These are phyloP conservation scores for Nannochloropsis gaditana DNA, from an alignment of 108 stramenopile species.

Conservation along the genomic window DNA sequence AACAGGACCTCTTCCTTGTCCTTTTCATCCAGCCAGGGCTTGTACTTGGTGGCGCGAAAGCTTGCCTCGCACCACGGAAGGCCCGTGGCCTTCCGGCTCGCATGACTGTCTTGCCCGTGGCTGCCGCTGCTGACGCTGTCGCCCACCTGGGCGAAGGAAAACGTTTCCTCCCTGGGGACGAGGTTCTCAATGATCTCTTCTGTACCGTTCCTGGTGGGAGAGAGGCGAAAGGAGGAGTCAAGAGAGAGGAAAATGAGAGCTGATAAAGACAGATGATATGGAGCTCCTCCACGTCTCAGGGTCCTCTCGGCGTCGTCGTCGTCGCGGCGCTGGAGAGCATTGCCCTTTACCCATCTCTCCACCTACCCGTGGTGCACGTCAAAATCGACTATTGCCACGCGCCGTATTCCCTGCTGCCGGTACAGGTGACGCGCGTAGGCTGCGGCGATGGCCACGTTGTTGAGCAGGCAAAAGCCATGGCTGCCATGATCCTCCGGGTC, in stretches of 20 bases:
- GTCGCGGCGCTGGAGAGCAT: not conserved
- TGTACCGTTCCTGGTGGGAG: constrained; percentile 56
- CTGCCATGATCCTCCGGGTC: constrained; percentile 76
- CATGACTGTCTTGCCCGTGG: not conserved
- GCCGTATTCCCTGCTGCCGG: constrained; percentile 37
- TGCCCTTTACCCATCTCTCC: not conserved
- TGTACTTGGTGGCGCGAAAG: constrained; percentile 23
- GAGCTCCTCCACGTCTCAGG: not conserved
- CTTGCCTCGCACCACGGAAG: constrained; percentile 30
- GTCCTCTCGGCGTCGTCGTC: too few relatives aligned
- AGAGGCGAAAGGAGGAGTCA: not conserved
- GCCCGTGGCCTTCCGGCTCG: not conserved
- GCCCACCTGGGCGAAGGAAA: not conserved
- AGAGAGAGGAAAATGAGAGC: not conserved
- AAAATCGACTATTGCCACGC: constrained; percentile 60
- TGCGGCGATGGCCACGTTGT: constrained; percentile 97
- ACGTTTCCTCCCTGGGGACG: constrained; percentile 38
- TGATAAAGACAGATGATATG: not conserved
- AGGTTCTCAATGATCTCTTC: constrained; percentile 52
- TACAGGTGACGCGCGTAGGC: constrained; percentile 79
- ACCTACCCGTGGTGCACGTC: constrained; percentile 57
- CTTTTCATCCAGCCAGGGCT: constrained; percentile 46
- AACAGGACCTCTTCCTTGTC: constrained; percentile 49
- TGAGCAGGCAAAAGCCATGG: constrained; percentile 97
- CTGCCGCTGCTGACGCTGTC: not conserved